Evolutionary conservation across 768 basidiomycete species (phyloP).

Genomic region (Naganishia antarctica): DNA sequence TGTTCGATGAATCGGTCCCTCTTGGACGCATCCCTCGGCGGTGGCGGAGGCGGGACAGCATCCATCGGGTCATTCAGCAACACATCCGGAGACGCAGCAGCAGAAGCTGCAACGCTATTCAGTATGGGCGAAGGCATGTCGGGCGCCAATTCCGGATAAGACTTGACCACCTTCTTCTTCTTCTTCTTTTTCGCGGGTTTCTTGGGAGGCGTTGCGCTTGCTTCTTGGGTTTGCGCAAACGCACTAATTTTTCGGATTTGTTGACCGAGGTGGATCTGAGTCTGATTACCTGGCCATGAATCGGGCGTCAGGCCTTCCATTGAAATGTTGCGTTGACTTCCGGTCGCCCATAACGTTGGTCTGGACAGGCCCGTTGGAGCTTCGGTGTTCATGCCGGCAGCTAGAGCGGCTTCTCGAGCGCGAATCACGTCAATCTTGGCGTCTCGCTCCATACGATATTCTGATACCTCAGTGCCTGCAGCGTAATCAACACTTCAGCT

Average conservation of each 20-base stretch:
- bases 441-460: conserved; percentile 6
- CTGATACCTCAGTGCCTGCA: neutral
- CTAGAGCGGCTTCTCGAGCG: neutral
- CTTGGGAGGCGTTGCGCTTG: neutral
- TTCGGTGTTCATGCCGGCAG: neutral
- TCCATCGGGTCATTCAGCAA: conserved; percentile 15
- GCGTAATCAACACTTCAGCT: too few relatives aligned
- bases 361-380: neutral
- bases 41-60: too few relatives aligned
- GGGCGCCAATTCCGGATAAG: neutral
- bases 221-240: neutral
- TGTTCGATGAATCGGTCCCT: too few relatives aligned
- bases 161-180: conserved; percentile 21
- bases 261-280: conserved; percentile 8
- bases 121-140: conserved; percentile 2
- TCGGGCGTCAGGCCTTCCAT: conserved; percentile 14
- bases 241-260: conserved; percentile 13
- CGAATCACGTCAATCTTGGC: conserved; percentile 15
- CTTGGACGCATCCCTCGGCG: neutral
- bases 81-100: neutral
- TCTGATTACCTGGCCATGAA: neutral
- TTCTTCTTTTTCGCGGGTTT: conserved; percentile 16
- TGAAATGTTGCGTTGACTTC: conserved; percentile 11
- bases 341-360: neutral
- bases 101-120: neutral